Evolutionary conservation across 106 monocot species (phyloP).

Genomic region (Dioscorea dumetorum): DNA sequence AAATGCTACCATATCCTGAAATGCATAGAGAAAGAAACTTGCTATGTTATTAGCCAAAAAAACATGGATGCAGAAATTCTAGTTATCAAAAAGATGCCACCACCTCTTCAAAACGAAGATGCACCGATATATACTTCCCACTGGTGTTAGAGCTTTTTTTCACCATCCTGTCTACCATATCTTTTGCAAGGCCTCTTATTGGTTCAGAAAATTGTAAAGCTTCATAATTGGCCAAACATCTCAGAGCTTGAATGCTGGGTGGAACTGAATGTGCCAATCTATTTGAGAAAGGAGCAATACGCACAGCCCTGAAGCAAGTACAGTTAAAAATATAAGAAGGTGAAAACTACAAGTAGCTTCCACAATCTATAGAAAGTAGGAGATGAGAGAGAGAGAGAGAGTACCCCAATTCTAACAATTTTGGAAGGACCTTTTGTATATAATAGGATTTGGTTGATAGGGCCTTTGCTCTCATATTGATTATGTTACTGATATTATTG

Average conservation of each 20-base stretch:
- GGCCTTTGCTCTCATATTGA: constrained; percentile 91
- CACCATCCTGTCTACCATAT: constrained; percentile 84
- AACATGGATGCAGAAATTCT: too few species aligned
- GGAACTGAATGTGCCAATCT: constrained; percentile 92
- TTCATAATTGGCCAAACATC: constrained; percentile 90
- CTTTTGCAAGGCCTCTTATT: constrained; percentile 78
- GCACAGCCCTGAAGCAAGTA: constrained; percentile 64
- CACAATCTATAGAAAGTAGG: too few species aligned
- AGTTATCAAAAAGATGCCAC: background rate
- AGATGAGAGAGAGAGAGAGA: too few species aligned
- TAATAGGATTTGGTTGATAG: constrained; percentile 65
- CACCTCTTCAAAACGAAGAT: constrained; percentile 99
- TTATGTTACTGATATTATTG: constrained; percentile 84
- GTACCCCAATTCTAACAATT: constrained; percentile 78
- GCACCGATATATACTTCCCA: constrained; percentile 89
- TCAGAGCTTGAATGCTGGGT: constrained; percentile 56
- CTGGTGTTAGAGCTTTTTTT: constrained; percentile 71
- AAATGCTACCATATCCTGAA: constrained; percentile 97
- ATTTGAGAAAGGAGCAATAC: constrained; percentile 99
- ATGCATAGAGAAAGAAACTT: background rate
- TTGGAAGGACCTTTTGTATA: constrained; percentile 86
- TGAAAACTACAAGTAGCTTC: too few species aligned
- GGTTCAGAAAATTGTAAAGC: constrained; percentile 80
- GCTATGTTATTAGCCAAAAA: background rate
- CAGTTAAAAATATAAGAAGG: background rate